Base-by-base conservation (phyloP, 352 stramenopile species). In the Phytopythium litorale region DNA sequence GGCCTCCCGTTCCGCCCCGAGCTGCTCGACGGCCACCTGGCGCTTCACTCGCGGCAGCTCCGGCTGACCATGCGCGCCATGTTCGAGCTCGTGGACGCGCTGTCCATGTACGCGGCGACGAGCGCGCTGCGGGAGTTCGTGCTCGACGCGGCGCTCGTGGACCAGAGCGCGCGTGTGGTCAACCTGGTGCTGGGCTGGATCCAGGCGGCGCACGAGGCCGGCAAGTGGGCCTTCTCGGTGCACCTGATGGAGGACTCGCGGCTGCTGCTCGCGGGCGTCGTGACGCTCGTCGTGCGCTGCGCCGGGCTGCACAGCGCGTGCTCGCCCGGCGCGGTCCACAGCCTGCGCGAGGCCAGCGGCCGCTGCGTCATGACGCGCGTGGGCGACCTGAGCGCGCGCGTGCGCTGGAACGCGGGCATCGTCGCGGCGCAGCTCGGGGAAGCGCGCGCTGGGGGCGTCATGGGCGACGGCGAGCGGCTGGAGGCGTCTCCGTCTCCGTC, bases 11-110 rank as follows among this genome's bases (percentile, higher is more conserved):
- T 88, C 62, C 67, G 75, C 16, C 78, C 76, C 16, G 74, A 80
- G 52, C 78, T 86, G 72, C 71, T 88, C 13, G 76, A 86, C 51
- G 71, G 72, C 0, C 84, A 88, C 62, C 75, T 89, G 16, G 84
- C 78, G 5, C 74, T 92, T 18, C 82, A 91, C 56, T 76, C 73
- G 1, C 90, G 90, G 48, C 82, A 91, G 38, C 63, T 90, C 21
- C 74, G 84, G 0, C 49, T 90, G 52, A 78, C 80, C 16, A 79
- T 91, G 60, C 80, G 81, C 35, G 66, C 85, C 51, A 65, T 93
- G 4, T 54, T 91, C 28, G 84, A 91, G 65, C 74, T 78, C 13
- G 52, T 93, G 37, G 81, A 91, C 13, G 28, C 40, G 37, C 18
- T 59, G 19, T 37, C 54, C 23, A 23, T 21, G 38, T 28, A n/a